Base-by-base conservation (phyloP, 139 green algal species). In the Chlorella sp. region DNA sequence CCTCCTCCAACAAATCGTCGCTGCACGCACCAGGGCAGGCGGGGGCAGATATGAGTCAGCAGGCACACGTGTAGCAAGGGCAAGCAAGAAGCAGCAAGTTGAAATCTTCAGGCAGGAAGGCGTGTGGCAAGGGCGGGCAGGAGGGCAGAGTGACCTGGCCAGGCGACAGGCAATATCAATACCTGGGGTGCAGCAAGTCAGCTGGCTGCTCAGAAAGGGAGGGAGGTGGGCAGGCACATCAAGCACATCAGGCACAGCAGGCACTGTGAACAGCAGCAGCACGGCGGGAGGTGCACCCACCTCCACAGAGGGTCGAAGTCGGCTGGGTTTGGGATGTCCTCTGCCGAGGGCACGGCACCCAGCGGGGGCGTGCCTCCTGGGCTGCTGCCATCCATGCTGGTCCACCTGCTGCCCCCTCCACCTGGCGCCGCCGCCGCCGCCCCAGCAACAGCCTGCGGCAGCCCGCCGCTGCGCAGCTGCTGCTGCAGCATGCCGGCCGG, bases 261-360 rank as follows among this genome's bases (percentile, higher is more conserved):
- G n/a, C 48, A 48, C 21, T 7, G 57, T 12, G 28, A 40, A 28
- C n/a, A n/a, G n/a, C 60, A 36, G 60, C 34, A 48, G 19, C 42
- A 26, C 2, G 12, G 22, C 14, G 1, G 12, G 22, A 14, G 71
- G n/a, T 21, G 2, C 28, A 34, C 61, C 48, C n/a, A 87, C 87
- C 87, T 90, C 87, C 87, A 90, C 30, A 90, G 42, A 0, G 87
- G 87, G 28, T 90, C 80, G 36, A 85, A 90, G 66, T 90, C 87
- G 4, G 61, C 87, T 9, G 87, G 87, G 42, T 90, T 82, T 39
- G 87, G 87, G 0, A 71, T 73, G 37, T 90, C 87, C 78, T 90
- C 79, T 14, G 28, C 60, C 22, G 60, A 75, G 36, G n/a, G 60
- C 77, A 48, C 30, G 14, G 26, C 61, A 2, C 32, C 77, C 2